Conservation (phyloP, 2,329 filamentous ascomycete genomes). For the Exserohilum rostratum region DNA sequence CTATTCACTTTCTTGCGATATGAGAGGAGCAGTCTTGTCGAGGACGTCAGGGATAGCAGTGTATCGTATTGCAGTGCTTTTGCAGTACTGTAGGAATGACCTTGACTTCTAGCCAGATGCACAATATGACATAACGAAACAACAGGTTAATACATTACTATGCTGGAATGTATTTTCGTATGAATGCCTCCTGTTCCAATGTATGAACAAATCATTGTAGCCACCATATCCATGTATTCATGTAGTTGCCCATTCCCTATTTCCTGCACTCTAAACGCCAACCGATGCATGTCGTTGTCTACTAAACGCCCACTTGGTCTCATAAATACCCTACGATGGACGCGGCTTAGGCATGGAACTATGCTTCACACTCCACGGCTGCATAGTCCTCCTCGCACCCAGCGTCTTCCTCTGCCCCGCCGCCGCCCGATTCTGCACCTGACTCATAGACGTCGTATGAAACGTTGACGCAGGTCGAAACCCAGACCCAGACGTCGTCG, state of each 20-base stretch:
- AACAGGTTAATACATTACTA: too few species aligned
- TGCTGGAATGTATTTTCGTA: too few species aligned
- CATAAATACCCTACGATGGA: slow-evolving; percentile 14
- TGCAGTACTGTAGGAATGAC: slow-evolving; percentile 60
- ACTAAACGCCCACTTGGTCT: not conserved
- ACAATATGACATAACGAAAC: not conserved
- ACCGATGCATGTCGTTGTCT: not conserved
- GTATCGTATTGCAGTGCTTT: slow-evolving; percentile 96
- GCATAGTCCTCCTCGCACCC: slow-evolving; percentile 57
- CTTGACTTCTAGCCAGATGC: not conserved
- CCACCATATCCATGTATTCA: not conserved
- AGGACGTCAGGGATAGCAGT: slow-evolving; percentile 73
- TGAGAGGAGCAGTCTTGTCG: slow-evolving; percentile 79
- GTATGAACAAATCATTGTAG: not conserved
- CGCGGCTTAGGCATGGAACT: slow-evolving; percentile 40
- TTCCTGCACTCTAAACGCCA: not conserved
- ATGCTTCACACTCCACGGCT: slow-evolving; percentile 56
- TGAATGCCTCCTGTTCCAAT: too few species aligned
- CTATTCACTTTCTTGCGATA: slow-evolving; percentile 84
- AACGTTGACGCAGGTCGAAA: slow-evolving; percentile 51
- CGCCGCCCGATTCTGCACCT: slow-evolving; percentile 32
- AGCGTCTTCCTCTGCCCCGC: slow-evolving; percentile 53
- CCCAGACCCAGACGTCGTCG: slow-evolving; percentile 7
- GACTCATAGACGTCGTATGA: slow-evolving; percentile 52
- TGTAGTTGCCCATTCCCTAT: not conserved